A percentile compares a stretch with the other conserved stretches of the same genome.
phyloP scores from a whole-genome alignment of 1,284 basidiomycete genomes.

The Microstroma glucosiphilum region DNA sequence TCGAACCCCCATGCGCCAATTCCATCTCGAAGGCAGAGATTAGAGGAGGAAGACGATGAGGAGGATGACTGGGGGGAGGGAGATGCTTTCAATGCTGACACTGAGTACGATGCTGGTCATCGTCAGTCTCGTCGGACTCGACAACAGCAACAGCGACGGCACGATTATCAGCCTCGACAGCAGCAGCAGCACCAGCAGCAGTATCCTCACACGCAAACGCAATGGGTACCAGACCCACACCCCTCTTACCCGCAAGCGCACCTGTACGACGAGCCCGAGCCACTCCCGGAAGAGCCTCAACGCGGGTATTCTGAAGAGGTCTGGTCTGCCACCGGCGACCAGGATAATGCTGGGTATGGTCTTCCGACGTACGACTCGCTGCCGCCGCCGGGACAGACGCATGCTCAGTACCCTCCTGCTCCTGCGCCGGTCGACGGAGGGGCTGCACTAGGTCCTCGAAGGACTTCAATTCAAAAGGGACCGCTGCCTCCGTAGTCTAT shows the following conservation, averaged over 20 bases:
- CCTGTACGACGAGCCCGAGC: constrained; percentile 24
- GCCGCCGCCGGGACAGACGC: too few relatives aligned
- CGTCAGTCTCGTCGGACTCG: constrained; percentile 46
- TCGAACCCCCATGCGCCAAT: too few relatives aligned
- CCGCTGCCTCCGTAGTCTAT: too few relatives aligned
- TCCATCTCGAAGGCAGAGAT: constrained; percentile 29
- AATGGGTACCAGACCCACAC: neutral
- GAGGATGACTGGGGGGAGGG: constrained; percentile 51
- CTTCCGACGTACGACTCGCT: too few relatives aligned
- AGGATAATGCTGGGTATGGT: too few relatives aligned
- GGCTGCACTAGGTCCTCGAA: too few relatives aligned
- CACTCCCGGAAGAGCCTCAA: too few relatives aligned
- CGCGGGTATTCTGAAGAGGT: too few relatives aligned
- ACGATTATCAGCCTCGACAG: constrained; percentile 6
- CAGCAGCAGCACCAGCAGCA: neutral
- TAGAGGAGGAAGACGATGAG: constrained; percentile 46
- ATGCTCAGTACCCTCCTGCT: constrained; percentile 26
- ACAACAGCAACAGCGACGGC: constrained; percentile 33
- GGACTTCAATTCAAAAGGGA: too few relatives aligned
- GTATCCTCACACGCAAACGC: neutral
- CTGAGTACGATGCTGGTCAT: constrained; percentile 42
- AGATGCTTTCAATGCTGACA: constrained; percentile 22
- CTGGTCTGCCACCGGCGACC: too few relatives aligned
- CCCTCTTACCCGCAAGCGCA: neutral
- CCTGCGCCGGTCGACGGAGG: constrained; percentile 26